Base-by-base conservation (phyloP, 805 yeast genomes). In the Cyberlindnera euphorbiiphila region DNA sequence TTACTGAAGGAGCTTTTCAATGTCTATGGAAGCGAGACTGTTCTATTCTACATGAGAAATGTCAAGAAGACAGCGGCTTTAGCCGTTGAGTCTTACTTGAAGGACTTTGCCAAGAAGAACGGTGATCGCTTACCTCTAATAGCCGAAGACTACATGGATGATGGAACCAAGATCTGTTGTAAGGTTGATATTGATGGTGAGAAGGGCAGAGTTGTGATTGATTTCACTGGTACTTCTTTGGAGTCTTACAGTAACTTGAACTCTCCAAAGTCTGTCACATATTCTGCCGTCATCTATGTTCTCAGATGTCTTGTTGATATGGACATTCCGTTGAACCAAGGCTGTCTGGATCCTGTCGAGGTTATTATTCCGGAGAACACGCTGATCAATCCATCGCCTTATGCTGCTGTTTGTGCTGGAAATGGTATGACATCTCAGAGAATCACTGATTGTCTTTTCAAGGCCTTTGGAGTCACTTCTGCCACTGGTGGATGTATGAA, bases 291-390 rank as follows among this genome's bases (percentile, higher is more conserved):
- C 27, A 66, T 74, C 36, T 75, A 73, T 49, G 77, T 71, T 8
- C 60, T 75, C 45, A 57, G 81, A 47, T 65, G 74, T 29, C 62
- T 75, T 54, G 89, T 91, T 24, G 78, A 83, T 44, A 86, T 81
- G 45, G 88, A 85, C 46, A 88, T 91, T 40, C 98, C 98, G 1
- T 68, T 91, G 54, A 91, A 91, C 57, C 95, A 88, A 57, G 98
- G 98, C 8, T 91, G 96, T 59, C 68, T 91, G 47, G 66, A 73
- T 35, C 96, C 97, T 1, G 76, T 91, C 34, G 65, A 60, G 20
- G 61, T 71, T 9, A 51, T 55, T 19, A 57, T 63, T 33, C 67
- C 68, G 12, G 59, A 61, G 26, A 56, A 57, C 29, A 54, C 61
- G 14, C 34, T 64, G 21, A 46, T 64, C 26, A 63, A 62, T 36